phyloP scores from a whole-genome alignment of 345 rosid species.

The Camelina neglecta region DNA sequence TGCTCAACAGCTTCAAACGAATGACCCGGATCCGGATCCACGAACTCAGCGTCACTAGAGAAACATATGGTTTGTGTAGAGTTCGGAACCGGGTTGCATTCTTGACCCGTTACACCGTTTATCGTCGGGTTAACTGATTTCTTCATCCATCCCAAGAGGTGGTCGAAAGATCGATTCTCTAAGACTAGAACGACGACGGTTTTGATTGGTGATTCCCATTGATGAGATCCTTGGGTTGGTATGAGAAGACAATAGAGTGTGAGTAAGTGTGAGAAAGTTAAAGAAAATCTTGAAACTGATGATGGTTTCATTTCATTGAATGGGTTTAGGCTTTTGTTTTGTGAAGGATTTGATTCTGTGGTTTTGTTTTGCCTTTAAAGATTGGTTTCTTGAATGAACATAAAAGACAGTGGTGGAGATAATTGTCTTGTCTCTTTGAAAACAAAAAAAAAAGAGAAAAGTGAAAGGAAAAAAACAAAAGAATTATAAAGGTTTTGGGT shows the following conservation, averaged over 20 bases:
- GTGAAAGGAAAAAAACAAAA: not conserved
- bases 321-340: not conserved
- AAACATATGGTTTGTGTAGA: constrained; percentile 66
- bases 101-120: constrained; percentile 84
- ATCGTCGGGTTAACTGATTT: constrained; percentile 68
- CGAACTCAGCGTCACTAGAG: constrained; percentile 85
- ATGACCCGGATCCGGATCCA: constrained; percentile 98
- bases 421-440: constrained; percentile 27
- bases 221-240: constrained; percentile 47
- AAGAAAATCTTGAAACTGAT: constrained; percentile 42
- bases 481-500: constrained; percentile 5
- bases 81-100: constrained; percentile 75
- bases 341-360: constrained; percentile 38
- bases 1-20: constrained; percentile 83
- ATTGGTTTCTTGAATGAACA: constrained; percentile 28
- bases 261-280: constrained; percentile 54
- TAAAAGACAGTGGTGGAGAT: constrained; percentile 22
- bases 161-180: constrained; percentile 95
- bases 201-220: constrained; percentile 67
- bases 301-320: constrained; percentile 46
- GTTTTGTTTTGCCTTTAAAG: constrained; percentile 41
- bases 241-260: constrained; percentile 49
- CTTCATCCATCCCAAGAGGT: constrained; percentile 96
- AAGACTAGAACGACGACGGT: constrained; percentile 81
- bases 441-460: not conserved